A percentile compares a stretch with the other conserved stretches of the same genome.
These are phyloP conservation scores for Fusarium sp. DNA, from an alignment of 2,329 filamentous ascomycete genomes.

Conservation along the genomic window DNA sequence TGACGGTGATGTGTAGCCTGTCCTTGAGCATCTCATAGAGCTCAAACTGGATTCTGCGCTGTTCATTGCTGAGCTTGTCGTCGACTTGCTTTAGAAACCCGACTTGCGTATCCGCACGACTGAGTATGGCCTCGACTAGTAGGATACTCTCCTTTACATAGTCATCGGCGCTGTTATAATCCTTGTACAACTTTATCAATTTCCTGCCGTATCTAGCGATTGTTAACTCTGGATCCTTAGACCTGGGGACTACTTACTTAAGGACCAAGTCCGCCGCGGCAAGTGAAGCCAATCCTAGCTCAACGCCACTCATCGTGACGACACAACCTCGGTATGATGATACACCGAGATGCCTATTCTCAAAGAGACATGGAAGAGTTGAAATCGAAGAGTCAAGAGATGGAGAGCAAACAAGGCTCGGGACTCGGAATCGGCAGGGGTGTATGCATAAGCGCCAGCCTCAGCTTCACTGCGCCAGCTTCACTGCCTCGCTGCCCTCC, in stretches of 20 bases:
- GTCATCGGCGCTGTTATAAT: slow-evolving; percentile 6
- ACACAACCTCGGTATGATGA: not conserved
- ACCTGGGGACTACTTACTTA: not conserved
- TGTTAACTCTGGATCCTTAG: not conserved
- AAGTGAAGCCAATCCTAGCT: not conserved
- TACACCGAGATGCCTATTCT: not conserved
- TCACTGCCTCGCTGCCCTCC: not conserved
- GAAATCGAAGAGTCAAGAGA: not conserved
- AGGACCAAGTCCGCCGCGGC: not conserved
- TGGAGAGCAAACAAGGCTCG: not conserved
- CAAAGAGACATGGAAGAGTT: not conserved
- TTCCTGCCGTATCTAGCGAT: not conserved
- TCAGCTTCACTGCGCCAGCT: not conserved
- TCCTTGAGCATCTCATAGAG: slow-evolving; percentile 13
- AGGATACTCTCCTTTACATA: slow-evolving; percentile 6
- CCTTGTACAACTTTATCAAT: slow-evolving; percentile 2
- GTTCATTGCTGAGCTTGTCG: slow-evolving; percentile 2
- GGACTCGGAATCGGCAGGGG: not conserved
- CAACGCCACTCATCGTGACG: not conserved
- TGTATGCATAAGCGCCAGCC: not conserved
- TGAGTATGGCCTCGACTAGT: slow-evolving; percentile 5
- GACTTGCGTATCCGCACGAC: slow-evolving; percentile 6
- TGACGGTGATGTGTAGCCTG: not conserved
- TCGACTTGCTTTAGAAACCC: slow-evolving; percentile 12
- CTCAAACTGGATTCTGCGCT: slow-evolving; percentile 12